Evolutionary conservation across 1,139 yeast genomes (phyloP), one percentile per base, ranked within the genome.

Genomic region (Saccharomyces hybrid): DNA sequence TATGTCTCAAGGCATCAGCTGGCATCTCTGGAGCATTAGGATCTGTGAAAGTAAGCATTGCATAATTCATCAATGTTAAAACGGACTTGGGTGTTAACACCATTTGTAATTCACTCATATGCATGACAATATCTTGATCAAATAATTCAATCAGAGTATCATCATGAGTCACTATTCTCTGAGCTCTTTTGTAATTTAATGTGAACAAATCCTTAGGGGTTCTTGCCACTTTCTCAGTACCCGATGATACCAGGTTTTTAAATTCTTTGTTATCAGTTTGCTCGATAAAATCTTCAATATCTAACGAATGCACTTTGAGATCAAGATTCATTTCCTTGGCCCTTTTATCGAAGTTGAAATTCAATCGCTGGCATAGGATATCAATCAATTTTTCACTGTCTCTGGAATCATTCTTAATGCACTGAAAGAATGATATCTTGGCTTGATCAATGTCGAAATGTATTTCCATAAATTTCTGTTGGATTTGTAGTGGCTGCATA

Each of bases 21-120:
- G 88, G 86, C 1, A 82, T 73, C 30, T 80, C 84, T 14, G 79
- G 81, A 0, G 91, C 88, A 59, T 82, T 77, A 0, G 90, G 91
- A 69, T 84, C 87, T 0, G 97, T 86, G 66, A 93, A 93, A 0
- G 98, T 93, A 50, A 91, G 88, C 65, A 91, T 75, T 2, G 86
- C 75, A 67, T 86, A 95, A 69, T 90, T 95, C 60, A 93, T 73
- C 14, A 93, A 73, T 2, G 96, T 86, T 60, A 93, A 76, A 27
- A 88, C 73, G 1, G 96, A 86, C 63, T 82, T 86, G 52, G 97
- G 82, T 0, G 95, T 82, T 8, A 91, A 73, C 2, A 88, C 86
- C 51, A 88, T 78, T 59, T 84, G 83, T 55, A 95, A 79, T 8
- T 96, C 89, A 0, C 97, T 91, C 68, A 95, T 77, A 53, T 83